phyloP scores from a whole-genome alignment of 2,329 filamentous ascomycete species.

The Penicillium sclerotigenum region DNA sequence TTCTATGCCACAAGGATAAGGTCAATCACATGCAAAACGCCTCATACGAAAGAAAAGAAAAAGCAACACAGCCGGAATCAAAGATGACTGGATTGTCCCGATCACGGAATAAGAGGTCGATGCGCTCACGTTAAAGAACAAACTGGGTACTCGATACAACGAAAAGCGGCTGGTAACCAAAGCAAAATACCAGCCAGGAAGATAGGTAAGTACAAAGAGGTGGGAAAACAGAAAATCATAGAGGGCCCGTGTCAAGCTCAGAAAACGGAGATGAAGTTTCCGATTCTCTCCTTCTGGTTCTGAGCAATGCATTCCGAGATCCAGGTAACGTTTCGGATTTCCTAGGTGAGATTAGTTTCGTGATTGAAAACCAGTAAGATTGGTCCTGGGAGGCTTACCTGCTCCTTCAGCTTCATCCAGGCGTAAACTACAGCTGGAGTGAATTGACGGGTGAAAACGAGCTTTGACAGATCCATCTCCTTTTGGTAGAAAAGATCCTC shows the following conservation, averaged over 20 bases:
- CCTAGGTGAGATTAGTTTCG: slow-evolving; percentile 53
- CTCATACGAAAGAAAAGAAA: slow-evolving; percentile 13
- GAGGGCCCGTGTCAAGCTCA: slow-evolving; percentile 43
- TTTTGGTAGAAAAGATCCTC: slow-evolving; percentile 99
- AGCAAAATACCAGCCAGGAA: slow-evolving; percentile 17
- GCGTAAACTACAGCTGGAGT: slow-evolving; percentile 93
- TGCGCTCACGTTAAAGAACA: slow-evolving; percentile 33
- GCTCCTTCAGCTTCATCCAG: slow-evolving; percentile 95
- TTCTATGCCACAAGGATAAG: slow-evolving; percentile 30
- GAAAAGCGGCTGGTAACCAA: slow-evolving; percentile 15
- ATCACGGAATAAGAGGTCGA: slow-evolving; percentile 18
- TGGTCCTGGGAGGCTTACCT: slow-evolving; percentile 58
- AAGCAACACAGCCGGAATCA: slow-evolving; percentile 21
- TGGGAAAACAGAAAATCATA: slow-evolving; percentile 12
- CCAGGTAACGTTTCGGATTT: slow-evolving; percentile 99
- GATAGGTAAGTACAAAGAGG: slow-evolving; percentile 20
- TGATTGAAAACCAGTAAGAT: neutral
- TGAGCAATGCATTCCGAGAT: slow-evolving; percentile 99
- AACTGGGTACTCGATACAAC: slow-evolving; percentile 33
- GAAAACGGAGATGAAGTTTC: slow-evolving; percentile 98
- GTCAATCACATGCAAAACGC: slow-evolving; percentile 27
- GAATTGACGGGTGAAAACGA: slow-evolving; percentile 93
- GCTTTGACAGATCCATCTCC: slow-evolving; percentile 97
- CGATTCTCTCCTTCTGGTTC: slow-evolving; percentile 98
- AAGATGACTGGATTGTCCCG: slow-evolving; percentile 15